phyloP scores from a whole-genome alignment of 2,329 filamentous ascomycete species.

The Knufia petricola region DNA sequence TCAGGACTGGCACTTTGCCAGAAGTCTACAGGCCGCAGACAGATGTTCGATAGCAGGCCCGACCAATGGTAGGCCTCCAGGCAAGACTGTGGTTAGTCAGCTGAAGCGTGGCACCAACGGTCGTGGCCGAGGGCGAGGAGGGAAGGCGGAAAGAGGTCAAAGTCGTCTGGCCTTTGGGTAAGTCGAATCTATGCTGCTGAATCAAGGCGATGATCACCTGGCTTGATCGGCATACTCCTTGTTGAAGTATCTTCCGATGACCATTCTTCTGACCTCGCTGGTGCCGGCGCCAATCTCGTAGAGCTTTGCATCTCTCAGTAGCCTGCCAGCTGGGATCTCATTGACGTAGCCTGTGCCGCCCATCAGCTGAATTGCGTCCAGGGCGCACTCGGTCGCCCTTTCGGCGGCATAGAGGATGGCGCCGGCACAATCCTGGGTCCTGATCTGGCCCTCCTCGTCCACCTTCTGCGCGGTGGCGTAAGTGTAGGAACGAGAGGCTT shows the following conservation, averaged over 20 bases:
- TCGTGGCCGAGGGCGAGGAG: constrained; percentile 5
- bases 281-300: constrained; percentile 98
- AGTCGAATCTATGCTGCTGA: too few relatives aligned
- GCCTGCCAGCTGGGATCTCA: constrained; percentile 80
- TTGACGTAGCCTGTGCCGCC: constrained; percentile 95
- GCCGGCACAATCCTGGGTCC: constrained; percentile 87
- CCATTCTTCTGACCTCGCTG: constrained; percentile 85
- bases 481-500: constrained; percentile 76
- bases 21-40: constrained; percentile 65
- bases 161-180: constrained; percentile 22
- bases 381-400: constrained; percentile 71
- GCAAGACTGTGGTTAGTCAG: constrained; percentile 7
- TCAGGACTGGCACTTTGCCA: constrained; percentile 89
- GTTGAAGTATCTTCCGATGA: constrained; percentile 87
- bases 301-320: constrained; percentile 68
- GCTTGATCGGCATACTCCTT: constrained; percentile 55
- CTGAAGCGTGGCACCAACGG: constrained; percentile 15
- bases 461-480: constrained; percentile 71
- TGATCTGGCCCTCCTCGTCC: constrained; percentile 63
- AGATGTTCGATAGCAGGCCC: constrained; percentile 28
- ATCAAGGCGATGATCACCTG: too few relatives aligned
- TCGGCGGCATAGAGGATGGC: constrained; percentile 91
- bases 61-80: constrained; percentile 18
- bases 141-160: constrained; percentile 16
- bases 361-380: constrained; percentile 84